phyloP scores from a whole-genome alignment of 1,139 yeast species.

The Suhomyces kunorum region DNA sequence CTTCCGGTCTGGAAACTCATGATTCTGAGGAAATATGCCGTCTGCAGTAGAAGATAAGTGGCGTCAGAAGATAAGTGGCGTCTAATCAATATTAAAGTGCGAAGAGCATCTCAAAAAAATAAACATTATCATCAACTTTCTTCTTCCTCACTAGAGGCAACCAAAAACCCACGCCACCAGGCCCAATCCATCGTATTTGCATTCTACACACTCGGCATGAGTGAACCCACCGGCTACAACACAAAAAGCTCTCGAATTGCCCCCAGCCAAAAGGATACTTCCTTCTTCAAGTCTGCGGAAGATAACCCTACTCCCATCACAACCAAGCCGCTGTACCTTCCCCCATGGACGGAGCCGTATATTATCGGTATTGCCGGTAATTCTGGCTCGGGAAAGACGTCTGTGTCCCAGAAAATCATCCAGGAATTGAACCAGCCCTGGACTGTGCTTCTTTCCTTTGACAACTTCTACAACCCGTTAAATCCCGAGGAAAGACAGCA shows the following conservation, averaged over 20 bases:
- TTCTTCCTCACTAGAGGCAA: too few species aligned
- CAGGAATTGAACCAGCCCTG: constrained; percentile 85
- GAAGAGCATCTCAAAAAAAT: constrained; percentile 4
- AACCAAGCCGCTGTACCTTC: constrained; percentile 51
- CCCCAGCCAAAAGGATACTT: constrained; percentile 25
- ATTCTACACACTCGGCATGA: neutral
- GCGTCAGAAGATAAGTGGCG: neutral
- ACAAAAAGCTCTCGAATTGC: constrained; percentile 22
- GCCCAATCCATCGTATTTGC: neutral
- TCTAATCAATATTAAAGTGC: neutral
- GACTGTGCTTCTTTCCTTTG: constrained; percentile 90
- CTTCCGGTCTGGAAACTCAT: constrained; percentile 19
- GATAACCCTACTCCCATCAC: constrained; percentile 2
- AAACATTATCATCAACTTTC: too few species aligned
- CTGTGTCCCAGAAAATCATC: constrained; percentile 83
- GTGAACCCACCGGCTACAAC: neutral
- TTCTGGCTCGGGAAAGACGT: constrained; percentile 94
- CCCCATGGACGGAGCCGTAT: constrained; percentile 97
- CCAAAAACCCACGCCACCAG: too few species aligned
- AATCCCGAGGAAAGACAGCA: constrained; percentile 54
- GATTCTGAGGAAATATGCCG: neutral
- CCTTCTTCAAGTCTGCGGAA: constrained; percentile 17
- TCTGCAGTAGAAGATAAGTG: neutral
- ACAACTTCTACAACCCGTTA: constrained; percentile 84
- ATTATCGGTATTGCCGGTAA: constrained; percentile 94